These are phyloP conservation scores for Lentinula detonsa DNA, from an alignment of 768 basidiomycete species.

Conservation along the genomic window DNA sequence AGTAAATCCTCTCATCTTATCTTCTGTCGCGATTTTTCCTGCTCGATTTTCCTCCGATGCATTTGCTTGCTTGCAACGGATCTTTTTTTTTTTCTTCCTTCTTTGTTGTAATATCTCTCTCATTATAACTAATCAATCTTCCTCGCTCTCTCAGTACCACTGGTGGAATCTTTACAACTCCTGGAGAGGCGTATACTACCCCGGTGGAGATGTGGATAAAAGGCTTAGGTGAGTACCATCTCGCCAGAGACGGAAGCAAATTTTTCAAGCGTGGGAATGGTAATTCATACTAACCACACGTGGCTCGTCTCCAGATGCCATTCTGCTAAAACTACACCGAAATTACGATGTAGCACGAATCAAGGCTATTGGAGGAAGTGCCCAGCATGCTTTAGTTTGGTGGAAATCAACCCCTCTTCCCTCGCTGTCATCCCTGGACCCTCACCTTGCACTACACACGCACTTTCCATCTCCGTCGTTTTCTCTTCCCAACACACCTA, in stretches of 20 bases:
- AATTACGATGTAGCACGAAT: slow-evolving; percentile 68
- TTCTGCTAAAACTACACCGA: slow-evolving; percentile 69
- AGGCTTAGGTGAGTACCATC: slow-evolving; percentile 59
- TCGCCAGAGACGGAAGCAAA: slow-evolving; percentile 51
- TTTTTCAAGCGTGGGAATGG: slow-evolving; percentile 34
- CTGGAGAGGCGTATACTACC: slow-evolving; percentile 82
- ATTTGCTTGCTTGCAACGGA: background rate
- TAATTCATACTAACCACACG: background rate
- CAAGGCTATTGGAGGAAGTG: slow-evolving; percentile 71
- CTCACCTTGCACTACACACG: slow-evolving; percentile 59
- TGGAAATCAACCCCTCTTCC: slow-evolving; percentile 79
- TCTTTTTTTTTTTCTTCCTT: slow-evolving; percentile 5
- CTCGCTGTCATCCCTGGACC: slow-evolving; percentile 66
- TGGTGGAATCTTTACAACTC: slow-evolving; percentile 81
- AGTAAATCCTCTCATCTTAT: background rate
- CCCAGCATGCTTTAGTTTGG: slow-evolving; percentile 81
- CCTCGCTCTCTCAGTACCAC: slow-evolving; percentile 49
- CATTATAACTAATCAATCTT: background rate
- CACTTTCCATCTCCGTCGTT: slow-evolving; percentile 66
- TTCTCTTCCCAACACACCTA: slow-evolving; percentile 68
- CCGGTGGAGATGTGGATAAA: slow-evolving; percentile 92
- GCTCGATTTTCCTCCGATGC: background rate
- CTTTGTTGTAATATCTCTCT: background rate
- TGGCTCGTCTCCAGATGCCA: slow-evolving; percentile 45
- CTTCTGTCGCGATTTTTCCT: slow-evolving; percentile 10